A percentile compares a stretch with the other conserved stretches of the same genome.
Conservation (phyloP, 371 early-diverging fungal genomes). For the Mortierella sp. region DNA sequence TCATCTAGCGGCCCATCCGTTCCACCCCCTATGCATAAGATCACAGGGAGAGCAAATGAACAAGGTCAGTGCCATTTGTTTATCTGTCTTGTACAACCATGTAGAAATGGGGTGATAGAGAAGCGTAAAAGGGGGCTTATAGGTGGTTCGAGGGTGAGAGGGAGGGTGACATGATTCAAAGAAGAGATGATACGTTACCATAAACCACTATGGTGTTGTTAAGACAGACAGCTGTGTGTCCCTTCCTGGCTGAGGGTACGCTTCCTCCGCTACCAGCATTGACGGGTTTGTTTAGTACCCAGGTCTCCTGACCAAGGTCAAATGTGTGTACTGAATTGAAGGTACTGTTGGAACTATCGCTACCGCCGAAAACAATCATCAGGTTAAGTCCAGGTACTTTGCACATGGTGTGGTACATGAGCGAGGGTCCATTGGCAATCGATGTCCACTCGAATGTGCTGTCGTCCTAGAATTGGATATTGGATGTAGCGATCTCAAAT, state of each 20-base stretch:
- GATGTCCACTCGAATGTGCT: slow-evolving; percentile 44
- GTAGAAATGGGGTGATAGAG: slow-evolving; percentile 2
- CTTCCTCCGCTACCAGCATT: slow-evolving; percentile 24
- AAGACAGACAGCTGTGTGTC: slow-evolving; percentile 40
- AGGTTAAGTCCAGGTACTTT: slow-evolving; percentile 35
- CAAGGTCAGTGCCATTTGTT: slow-evolving; percentile 29
- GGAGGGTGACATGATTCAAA: background rate
- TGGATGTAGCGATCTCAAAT: background rate
- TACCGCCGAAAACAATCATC: slow-evolving; percentile 52
- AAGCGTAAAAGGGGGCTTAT: background rate
- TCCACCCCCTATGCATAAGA: slow-evolving; percentile 41
- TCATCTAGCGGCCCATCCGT: slow-evolving; percentile 32
- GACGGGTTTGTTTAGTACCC: slow-evolving; percentile 20
- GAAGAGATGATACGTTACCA: slow-evolving; percentile 26
- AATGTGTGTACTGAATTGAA: slow-evolving; percentile 29
- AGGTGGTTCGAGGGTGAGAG: background rate
- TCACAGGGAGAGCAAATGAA: slow-evolving; percentile 23
- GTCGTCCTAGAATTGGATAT: slow-evolving; percentile 23
- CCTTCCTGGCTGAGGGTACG: slow-evolving; percentile 39
- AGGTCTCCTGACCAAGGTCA: slow-evolving; percentile 22
- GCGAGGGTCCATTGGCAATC: slow-evolving; percentile 45
- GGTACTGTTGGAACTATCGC: slow-evolving; percentile 11
- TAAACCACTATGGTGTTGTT: slow-evolving; percentile 50
- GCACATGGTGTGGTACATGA: slow-evolving; percentile 55
- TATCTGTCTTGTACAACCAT: slow-evolving; percentile 14